Percentiles rank a stretch among this genome's conserved stretches.
phyloP scores from a whole-genome alignment of 148 eudicot genomes.

The Euryodendron excelsum region DNA sequence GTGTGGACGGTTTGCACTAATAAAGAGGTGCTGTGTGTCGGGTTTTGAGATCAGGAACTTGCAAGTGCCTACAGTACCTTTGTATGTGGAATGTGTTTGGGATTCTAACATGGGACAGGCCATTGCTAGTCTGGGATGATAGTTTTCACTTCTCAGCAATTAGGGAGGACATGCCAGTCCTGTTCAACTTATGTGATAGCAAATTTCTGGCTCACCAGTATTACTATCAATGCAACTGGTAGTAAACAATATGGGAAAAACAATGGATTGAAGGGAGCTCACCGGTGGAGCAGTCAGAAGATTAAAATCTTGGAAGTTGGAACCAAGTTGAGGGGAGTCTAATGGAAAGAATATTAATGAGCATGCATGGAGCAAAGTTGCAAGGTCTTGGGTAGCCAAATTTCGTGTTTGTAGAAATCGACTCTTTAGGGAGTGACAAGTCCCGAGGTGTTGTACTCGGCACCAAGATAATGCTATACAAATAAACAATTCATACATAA shows the following conservation, averaged over 20 bases:
- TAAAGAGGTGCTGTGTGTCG: conserved; percentile 1
- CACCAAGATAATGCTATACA: too few species aligned
- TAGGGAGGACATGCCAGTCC: too few species aligned
- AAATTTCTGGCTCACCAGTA: too few species aligned
- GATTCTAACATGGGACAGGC: background rate
- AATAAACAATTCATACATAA: too few species aligned
- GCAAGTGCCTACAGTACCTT: too few species aligned
- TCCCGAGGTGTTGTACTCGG: background rate
- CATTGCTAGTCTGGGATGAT: background rate
- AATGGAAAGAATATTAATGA: background rate
- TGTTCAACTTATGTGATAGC: background rate
- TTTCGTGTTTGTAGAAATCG: background rate
- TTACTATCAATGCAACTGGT: background rate
- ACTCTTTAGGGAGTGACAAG: background rate
- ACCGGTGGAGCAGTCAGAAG: background rate
- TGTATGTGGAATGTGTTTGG: background rate
- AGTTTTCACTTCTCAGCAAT: background rate
- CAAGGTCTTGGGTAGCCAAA: background rate
- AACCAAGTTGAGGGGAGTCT: background rate
- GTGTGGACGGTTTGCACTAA: conserved; percentile 23
- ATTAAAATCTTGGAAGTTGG: background rate
- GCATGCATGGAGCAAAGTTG: background rate
- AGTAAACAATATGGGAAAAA: background rate
- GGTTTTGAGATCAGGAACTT: too few species aligned
- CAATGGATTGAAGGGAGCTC: background rate